Evolutionary conservation across 768 basidiomycete species (phyloP), one percentile per base, ranked within the genome.

Genomic region (Lyophyllum decastes): DNA sequence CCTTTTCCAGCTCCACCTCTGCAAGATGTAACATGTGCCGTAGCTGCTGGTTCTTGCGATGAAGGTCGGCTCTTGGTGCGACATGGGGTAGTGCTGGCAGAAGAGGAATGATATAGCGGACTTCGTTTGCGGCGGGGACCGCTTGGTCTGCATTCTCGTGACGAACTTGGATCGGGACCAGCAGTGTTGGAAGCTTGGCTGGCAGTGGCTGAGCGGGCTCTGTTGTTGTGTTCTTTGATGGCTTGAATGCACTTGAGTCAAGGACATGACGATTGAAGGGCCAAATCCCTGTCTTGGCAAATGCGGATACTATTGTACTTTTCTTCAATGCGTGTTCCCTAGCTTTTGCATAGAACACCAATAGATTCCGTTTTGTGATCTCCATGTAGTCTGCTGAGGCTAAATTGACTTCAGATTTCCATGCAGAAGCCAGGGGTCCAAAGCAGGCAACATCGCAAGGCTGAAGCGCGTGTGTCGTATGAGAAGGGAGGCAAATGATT

Each of bases 391-490:
- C 30, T 54, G 48, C 19, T 19, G 26, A n/a, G 27, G 30, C 19
- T 35, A n/a, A 24, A 22, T 26, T 34, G 21, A n/a, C 54, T 41
- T 47, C 40, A 4, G 35, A 12, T 26, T 48, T 44, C 74, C 74
- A 76, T 21, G 55, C 21, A 0, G 44, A 26, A 44, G 67, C 64
- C 4, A 78, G 67, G 4, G 75, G 75, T 1, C 74, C 69, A 59
- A 78, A 78, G 12, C 73, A 68, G 21, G 70, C 67, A 33, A 76
- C 72, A 65, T 78, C 68, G 35, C 66, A 70, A 4, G 74, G 72
- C 54, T 78, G 73, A 0, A 72, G 59, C 17, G n/a, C n/a, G n/a
- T n/a, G n/a, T n/a, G n/a, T n/a, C n/a, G n/a, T n/a, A n/a, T n/a
- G n/a, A n/a, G n/a, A n/a, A n/a, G n/a, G n/a, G n/a, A n/a, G n/a